Base-by-base conservation (phyloP, 495 filamentous ascomycete species). In the Aspergillus funiculosus region DNA sequence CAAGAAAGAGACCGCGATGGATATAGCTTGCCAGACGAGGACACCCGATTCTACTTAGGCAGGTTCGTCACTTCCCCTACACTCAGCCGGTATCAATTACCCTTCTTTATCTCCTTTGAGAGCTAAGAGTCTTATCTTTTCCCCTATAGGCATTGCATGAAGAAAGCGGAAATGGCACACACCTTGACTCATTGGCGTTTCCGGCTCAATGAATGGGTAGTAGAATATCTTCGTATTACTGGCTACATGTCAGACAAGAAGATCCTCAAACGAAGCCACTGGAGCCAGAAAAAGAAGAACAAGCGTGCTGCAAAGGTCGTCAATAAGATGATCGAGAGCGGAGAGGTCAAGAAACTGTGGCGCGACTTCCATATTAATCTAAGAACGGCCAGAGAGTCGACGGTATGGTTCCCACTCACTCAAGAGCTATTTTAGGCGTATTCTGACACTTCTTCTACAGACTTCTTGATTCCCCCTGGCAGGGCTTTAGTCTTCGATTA, bases 151-250 rank as follows among this genome's bases (percentile, higher is more conserved):
- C 72, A 74, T 48, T 92, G 87, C 72, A 78, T 73, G 48, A 61
- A 55, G 35, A 89, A 87, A 56, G 83, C 87, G 5, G 65, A 74
- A 43, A 79, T 79, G 11, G 83, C 83, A 0, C 87, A 91, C 53
- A 73, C 70, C 0, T 69, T 91, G 2, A 71, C 74, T 1, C 87
- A 92, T 61, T 92, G 87, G 87, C 82, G 83, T 30, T 76, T 76
- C 53, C 76, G 79, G 22, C 78, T 91, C 30, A 83, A 86, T 48
- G 71, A 84, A 48, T 83, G 72, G 73, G 81, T 89, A 3, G 68
- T 83, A 10, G 68, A 78, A 11, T 77, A 76, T 40, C 75, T 92
- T 4, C 56, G 65, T 4, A 53, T 54, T 9, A 65, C 76, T 37
- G 82, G 83, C 8, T 72, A 80, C 45, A 59, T 76, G 24, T 59